These are phyloP conservation scores for Oehlia diaphana DNA, from an alignment of 192 early-diverging fungal species.

Conservation along the genomic window DNA sequence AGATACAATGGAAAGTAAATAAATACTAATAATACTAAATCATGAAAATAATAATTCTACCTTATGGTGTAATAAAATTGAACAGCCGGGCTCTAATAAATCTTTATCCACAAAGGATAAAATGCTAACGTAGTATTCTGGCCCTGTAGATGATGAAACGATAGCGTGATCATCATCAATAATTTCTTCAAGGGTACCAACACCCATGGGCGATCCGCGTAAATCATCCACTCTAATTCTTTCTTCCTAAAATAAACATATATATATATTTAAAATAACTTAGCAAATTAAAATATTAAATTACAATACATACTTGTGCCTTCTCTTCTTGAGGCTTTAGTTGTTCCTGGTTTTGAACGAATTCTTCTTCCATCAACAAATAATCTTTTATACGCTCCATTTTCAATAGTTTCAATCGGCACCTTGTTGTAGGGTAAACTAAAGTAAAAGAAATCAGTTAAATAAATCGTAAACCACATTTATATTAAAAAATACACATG, in stretches of 20 bases:
- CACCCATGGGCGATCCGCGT: conserved; percentile 95
- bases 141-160: conserved; percentile 87
- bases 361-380: conserved; percentile 97
- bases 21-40: neutral
- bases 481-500: neutral
- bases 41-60: conserved; percentile 35
- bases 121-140: conserved; percentile 97
- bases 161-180: conserved; percentile 99
- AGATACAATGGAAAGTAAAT: neutral
- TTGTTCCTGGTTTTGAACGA: conserved; percentile 98
- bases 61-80: conserved; percentile 92
- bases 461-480: neutral
- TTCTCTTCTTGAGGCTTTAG: conserved; percentile 98
- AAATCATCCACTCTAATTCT: conserved; percentile 93
- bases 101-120: conserved; percentile 99
- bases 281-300: neutral
- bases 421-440: conserved; percentile 98
- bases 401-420: conserved; percentile 96
- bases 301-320: conserved; percentile 30
- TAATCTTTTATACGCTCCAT: conserved; percentile 99
- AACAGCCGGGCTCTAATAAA: conserved; percentile 94
- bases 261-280: neutral
- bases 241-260: conserved; percentile 67
- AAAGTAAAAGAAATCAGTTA: conserved; percentile 17
- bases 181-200: conserved; percentile 96